Percentiles rank a stretch among this genome's conserved stretches.
phyloP scores from a whole-genome alignment of 805 yeast species.

The Metschnikowia drakensbergensis region DNA sequence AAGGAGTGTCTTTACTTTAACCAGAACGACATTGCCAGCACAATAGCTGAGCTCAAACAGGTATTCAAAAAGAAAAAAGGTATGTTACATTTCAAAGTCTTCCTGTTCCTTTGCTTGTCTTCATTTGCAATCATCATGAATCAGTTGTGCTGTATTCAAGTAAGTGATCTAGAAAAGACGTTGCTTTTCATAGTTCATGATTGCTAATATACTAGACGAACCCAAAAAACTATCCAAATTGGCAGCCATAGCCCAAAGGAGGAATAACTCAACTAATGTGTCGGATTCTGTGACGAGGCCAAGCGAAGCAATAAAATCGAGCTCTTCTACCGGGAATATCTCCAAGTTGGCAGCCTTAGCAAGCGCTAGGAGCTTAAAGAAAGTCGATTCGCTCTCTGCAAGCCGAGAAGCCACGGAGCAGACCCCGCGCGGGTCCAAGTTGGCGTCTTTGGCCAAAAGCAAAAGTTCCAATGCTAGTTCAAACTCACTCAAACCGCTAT shows the following conservation, averaged over 20 bases:
- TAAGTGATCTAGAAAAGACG: slow-evolving; percentile 5
- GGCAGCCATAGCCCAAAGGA: slow-evolving; percentile 8
- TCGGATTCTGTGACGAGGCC: slow-evolving; percentile 2
- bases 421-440: slow-evolving; percentile 5
- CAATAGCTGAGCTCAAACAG: slow-evolving; percentile 45
- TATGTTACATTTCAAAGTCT: slow-evolving; percentile 30
- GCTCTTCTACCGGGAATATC: neutral
- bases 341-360: slow-evolving; percentile 4
- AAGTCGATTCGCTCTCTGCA: neutral
- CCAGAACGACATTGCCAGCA: slow-evolving; percentile 50
- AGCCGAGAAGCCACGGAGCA: neutral
- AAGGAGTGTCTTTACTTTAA: slow-evolving; percentile 58
- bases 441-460: slow-evolving; percentile 8
- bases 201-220: slow-evolving; percentile 19
- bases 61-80: slow-evolving; percentile 37
- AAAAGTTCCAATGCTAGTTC: neutral
- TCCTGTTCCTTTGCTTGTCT: neutral
- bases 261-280: neutral
- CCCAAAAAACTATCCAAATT: slow-evolving; percentile 17
- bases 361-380: neutral
- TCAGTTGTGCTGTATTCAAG: slow-evolving; percentile 5
- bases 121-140: slow-evolving; percentile 3
- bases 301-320: neutral
- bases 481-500: neutral
- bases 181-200: slow-evolving; percentile 10